Base-by-base conservation (phyloP, 257 asterid genomes). In the Solanum dulcamara region DNA sequence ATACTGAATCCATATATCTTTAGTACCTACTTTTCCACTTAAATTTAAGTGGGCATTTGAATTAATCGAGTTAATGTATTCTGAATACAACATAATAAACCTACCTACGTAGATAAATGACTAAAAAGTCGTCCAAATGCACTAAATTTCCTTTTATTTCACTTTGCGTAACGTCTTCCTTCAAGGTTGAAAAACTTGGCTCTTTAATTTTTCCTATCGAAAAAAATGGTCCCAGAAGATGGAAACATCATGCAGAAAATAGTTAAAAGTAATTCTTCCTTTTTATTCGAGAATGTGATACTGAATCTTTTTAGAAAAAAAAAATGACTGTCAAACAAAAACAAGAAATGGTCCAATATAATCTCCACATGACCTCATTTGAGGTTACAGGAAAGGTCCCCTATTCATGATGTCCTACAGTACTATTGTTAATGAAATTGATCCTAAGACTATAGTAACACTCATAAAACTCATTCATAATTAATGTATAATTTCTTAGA, bases 271-370 rank as follows among this genome's bases (percentile, higher is more conserved):
- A 70, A 20, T 2, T 77, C 17, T 77, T 26, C 38, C 10, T 46
- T 46, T 77, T 26, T 9, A 77, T 44, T 77, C 42, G 28, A 71
- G 53, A 83, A 68, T 53, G 30, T 33, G 33, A 30, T 30, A 57
- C 55, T 88, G 80, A 51, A 48, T 57, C 17, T 74, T 50, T 66
- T 51, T 51, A 51, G 60, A 51, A 83, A 62, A 37, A 22, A 86
- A 85, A 87, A 89, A 83, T 67, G 90, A 88, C 46, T 26, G 62
- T 72, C 48, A 85, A 62, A 84, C 46, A 67, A 59, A 81, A 46
- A 8, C 6, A 77, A 53, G 28, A 81, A 62, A 46, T 83, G 87
- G 84, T 44, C 89, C 82, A 57, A 57, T 67, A n/a, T 28, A 30
- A 64, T 64, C 22, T 66, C 59, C 15, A 84, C 64, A 57, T 55